These are phyloP conservation scores for Suillus subalutaceus DNA, from an alignment of 768 basidiomycete genomes.

Conservation along the genomic window DNA sequence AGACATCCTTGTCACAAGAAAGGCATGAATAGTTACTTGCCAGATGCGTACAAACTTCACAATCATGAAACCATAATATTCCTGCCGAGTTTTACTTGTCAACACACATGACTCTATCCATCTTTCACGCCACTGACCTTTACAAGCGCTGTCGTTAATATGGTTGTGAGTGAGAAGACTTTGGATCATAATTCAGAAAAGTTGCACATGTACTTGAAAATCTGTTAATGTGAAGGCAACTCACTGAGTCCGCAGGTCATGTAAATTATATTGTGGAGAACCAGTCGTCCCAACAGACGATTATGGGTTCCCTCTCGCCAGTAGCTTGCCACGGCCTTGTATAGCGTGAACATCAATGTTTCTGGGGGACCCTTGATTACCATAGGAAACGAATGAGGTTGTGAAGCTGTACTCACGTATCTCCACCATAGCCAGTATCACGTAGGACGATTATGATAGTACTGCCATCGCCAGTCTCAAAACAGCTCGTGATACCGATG, in stretches of 20 bases:
- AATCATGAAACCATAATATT: slow-evolving; percentile 1
- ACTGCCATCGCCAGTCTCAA: neutral
- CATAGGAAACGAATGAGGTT: neutral
- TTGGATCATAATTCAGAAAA: neutral
- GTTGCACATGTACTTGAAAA: neutral
- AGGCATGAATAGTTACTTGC: slow-evolving; percentile 4
- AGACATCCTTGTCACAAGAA: slow-evolving; percentile 5
- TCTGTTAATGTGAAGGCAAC: neutral
- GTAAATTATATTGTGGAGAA: slow-evolving; percentile 3
- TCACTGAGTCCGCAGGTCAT: slow-evolving; percentile 5
- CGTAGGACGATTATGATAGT: neutral
- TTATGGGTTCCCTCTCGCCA: slow-evolving; percentile 3
- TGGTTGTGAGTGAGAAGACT: slow-evolving; percentile 1
- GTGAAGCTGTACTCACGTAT: slow-evolving; percentile 1
- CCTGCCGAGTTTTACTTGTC: neutral
- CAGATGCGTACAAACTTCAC: slow-evolving; percentile 6
- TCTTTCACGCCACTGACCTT: neutral
- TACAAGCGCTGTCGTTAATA: neutral
- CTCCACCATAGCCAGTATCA: neutral
- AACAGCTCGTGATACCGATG: neutral
- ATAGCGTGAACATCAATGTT: neutral
- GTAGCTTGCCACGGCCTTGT: neutral
- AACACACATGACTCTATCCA: neutral
- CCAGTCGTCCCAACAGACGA: neutral
- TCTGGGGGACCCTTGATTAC: neutral